These are phyloP conservation scores for Gynochthodes officinalis DNA, from an alignment of 257 asterid genomes.

Conservation along the genomic window DNA sequence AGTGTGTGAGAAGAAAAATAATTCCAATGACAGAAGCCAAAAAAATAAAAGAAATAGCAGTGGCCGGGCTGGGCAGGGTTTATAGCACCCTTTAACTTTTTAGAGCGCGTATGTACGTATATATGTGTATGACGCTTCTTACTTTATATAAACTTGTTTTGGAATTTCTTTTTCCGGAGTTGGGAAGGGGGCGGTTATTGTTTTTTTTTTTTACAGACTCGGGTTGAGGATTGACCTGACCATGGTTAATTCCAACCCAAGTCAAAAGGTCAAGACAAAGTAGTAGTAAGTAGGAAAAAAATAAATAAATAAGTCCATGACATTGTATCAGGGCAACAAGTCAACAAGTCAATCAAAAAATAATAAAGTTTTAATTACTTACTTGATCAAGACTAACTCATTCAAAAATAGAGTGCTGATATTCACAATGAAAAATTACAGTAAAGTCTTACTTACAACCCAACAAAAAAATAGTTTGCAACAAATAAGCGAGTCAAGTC, in stretches of 20 bases:
- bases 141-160: conserved; percentile 8
- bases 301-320: too few species aligned
- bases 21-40: too few species aligned
- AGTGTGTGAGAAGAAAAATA: neutral
- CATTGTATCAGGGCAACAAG: too few species aligned
- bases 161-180: neutral
- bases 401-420: too few species aligned
- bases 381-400: too few species aligned
- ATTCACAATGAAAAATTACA: too few species aligned
- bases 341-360: too few species aligned
- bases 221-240: conserved; percentile 13
- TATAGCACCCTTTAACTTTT: neutral
- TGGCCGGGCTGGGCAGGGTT: conserved; percentile 20
- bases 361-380: too few species aligned
- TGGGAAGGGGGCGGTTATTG: neutral
- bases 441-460: too few species aligned
- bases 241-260: neutral
- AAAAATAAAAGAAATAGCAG: neutral
- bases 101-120: too few species aligned
- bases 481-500: too few species aligned
- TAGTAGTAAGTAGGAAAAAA: neutral
- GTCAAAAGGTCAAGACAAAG: neutral
- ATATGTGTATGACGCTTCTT: neutral
- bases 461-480: too few species aligned
- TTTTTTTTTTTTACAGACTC: neutral